Evolutionary conservation across 2,329 filamentous ascomycete species (phyloP).

Genomic region (Exophiala sp.): DNA sequence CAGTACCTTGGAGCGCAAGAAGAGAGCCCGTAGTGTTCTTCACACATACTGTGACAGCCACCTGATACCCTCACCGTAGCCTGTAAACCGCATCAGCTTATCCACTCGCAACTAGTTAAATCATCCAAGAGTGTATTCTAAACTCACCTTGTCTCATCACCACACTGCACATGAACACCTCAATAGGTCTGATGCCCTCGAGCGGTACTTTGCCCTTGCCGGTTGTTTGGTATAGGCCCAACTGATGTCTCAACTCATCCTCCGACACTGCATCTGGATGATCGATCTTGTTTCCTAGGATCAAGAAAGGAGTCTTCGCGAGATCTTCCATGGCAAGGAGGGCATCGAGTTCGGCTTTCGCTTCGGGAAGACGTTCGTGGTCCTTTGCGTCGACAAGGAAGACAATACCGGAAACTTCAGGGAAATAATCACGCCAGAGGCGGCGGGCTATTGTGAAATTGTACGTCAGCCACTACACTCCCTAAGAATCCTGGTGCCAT

Average conservation of each 20-base stretch:
- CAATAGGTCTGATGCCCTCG: constrained; percentile 88
- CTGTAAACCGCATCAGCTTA: constrained; percentile 36
- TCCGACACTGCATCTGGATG: constrained; percentile 92
- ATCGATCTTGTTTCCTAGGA: constrained; percentile 99
- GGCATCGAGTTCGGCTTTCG: constrained; percentile 93
- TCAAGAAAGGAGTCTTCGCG: constrained; percentile 87
- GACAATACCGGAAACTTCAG: constrained; percentile 91
- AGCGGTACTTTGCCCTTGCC: constrained; percentile 91
- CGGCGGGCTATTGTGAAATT: constrained; percentile 60
- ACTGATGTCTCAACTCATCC: constrained; percentile 85
- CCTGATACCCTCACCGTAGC: constrained; percentile 83
- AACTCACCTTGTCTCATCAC: constrained; percentile 85
- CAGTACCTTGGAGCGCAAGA: not conserved
- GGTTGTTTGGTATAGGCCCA: constrained; percentile 92
- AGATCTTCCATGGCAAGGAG: constrained; percentile 96
- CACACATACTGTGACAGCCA: constrained; percentile 92
- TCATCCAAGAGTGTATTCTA: not conserved
- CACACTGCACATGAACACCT: constrained; percentile 98
- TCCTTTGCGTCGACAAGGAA: constrained; percentile 98
- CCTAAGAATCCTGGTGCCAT: constrained; percentile 5
- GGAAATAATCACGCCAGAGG: constrained; percentile 96
- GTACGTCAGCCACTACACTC: not conserved
- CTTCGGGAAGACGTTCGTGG: constrained; percentile 86
- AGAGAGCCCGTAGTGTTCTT: constrained; percentile 27
- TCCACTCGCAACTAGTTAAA: not conserved